Evolutionary conservation across 2,329 filamentous ascomycete species (phyloP).

Genomic region (Xylaria sp.): DNA sequence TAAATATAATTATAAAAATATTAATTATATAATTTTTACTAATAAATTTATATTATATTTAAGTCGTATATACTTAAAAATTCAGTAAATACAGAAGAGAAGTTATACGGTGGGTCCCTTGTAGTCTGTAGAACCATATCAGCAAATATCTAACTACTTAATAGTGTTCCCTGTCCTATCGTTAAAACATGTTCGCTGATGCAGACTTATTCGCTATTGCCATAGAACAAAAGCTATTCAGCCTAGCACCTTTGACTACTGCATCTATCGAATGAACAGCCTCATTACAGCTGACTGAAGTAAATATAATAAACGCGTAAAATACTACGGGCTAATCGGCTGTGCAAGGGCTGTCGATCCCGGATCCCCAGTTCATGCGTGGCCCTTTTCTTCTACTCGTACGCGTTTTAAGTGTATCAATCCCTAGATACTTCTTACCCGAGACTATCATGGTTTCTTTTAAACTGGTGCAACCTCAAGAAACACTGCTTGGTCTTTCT

Average conservation of each 20-base stretch:
- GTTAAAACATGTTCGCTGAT: not conserved
- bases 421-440: not conserved
- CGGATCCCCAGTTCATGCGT: constrained; percentile 10
- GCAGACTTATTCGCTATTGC: too few species aligned
- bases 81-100: too few species aligned
- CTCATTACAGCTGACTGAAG: not conserved
- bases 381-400: constrained; percentile 1
- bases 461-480: not conserved
- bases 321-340: not conserved
- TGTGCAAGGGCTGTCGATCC: constrained; percentile 17
- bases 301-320: not conserved
- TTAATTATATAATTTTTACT: too few species aligned
- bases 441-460: not conserved
- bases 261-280: not conserved
- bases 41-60: too few species aligned
- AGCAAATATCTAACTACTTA: not conserved
- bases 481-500: not conserved
- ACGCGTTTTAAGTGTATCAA: constrained; percentile 10
- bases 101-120: too few species aligned
- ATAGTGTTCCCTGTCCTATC: not conserved
- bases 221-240: not conserved
- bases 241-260: not conserved
- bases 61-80: too few species aligned
- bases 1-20: too few species aligned
- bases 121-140: too few species aligned